phyloP scores from a whole-genome alignment of 257 asterid species.

The Petrea volubilis region DNA sequence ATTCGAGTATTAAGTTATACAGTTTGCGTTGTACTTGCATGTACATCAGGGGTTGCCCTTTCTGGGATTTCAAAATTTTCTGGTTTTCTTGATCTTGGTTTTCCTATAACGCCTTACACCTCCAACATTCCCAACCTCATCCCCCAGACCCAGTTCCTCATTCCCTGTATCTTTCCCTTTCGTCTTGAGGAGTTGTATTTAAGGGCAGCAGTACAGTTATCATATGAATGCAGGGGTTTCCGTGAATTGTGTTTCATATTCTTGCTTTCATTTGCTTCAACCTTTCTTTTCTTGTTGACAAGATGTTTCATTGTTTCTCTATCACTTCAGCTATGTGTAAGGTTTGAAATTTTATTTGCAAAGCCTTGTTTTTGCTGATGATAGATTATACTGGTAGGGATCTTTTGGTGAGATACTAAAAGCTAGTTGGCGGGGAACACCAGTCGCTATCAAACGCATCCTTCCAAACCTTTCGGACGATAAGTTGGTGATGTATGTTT shows the following conservation, averaged over 20 bases:
- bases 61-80: too few relatives aligned
- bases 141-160: background rate
- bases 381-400: slow-evolving; percentile 63
- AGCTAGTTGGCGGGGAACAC: slow-evolving; percentile 98
- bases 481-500: slow-evolving; percentile 80
- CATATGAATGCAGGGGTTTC: too few relatives aligned
- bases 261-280: background rate
- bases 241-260: too few relatives aligned
- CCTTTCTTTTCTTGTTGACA: background rate
- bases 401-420: slow-evolving; percentile 97
- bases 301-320: background rate
- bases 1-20: background rate
- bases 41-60: too few relatives aligned
- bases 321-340: background rate
- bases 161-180: background rate
- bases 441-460: slow-evolving; percentile 93
- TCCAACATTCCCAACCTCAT: background rate
- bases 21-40: background rate
- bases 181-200: background rate
- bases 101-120: background rate
- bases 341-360: slow-evolving; percentile 11
- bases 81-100: too few relatives aligned
- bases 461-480: slow-evolving; percentile 98
- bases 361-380: slow-evolving; percentile 31
- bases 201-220: background rate